Conservation (phyloP, 2,329 filamentous ascomycete genomes). For the Pseudogymnoascus sp. region DNA sequence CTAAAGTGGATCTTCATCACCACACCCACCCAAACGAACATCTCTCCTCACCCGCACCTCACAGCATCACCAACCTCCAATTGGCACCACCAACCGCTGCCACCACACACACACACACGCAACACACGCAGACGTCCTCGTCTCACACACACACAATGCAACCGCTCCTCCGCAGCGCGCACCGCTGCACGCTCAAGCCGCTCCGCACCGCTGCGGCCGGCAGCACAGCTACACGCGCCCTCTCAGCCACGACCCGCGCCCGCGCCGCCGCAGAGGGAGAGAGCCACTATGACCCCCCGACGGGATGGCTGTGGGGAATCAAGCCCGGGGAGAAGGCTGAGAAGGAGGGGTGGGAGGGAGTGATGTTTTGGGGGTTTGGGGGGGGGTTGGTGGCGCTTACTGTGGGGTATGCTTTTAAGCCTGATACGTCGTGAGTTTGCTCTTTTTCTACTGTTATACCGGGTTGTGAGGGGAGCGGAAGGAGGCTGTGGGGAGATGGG, state of each 20-base stretch:
- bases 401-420: conserved; percentile 90
- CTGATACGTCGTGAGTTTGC: conserved; percentile 86
- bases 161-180: background rate
- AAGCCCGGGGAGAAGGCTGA: conserved; percentile 93
- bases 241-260: background rate
- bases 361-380: conserved; percentile 79
- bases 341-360: conserved; percentile 91
- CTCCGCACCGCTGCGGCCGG: background rate
- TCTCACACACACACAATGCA: background rate
- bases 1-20: background rate
- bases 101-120: background rate
- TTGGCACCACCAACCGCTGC: background rate
- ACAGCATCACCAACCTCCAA: background rate
- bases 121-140: background rate
- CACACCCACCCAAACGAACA: background rate
- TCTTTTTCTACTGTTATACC: background rate
- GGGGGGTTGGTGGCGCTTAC: conserved; percentile 65
- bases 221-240: background rate
- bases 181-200: background rate
- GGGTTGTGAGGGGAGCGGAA: background rate
- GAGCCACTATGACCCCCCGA: conserved; percentile 75
- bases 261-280: conserved; percentile 20
- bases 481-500: background rate
- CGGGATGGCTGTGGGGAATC: conserved; percentile 87
- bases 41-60: background rate